Conservation (phyloP, 78 protist genomes). For the Dictyostelium purpureum region DNA sequence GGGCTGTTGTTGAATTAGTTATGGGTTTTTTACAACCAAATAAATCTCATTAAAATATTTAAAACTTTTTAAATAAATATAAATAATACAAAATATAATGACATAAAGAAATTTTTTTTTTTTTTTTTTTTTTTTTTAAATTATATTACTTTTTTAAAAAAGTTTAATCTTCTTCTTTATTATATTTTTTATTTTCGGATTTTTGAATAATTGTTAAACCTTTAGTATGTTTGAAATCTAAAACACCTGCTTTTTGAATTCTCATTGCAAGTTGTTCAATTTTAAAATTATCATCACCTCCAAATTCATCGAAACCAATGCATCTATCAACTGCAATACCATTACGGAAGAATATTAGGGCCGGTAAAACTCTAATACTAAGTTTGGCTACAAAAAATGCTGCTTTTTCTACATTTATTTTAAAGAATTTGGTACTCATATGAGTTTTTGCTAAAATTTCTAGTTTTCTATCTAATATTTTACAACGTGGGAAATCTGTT, state of each 20-base stretch:
- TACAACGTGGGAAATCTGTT: constrained; percentile 82
- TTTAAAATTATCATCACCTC: constrained; percentile 77
- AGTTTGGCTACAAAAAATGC: constrained; percentile 83
- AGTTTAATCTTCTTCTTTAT: constrained; percentile 4
- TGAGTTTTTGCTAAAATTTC: constrained; percentile 48
- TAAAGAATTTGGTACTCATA: constrained; percentile 55
- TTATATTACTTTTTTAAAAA: neutral
- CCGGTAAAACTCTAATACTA: constrained; percentile 79
- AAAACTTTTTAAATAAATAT: neutral
- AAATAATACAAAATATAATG: neutral
- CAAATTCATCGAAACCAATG: constrained; percentile 87
- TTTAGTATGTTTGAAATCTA: constrained; percentile 31
- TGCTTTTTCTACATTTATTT: constrained; percentile 80
- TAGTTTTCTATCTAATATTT: constrained; percentile 79
- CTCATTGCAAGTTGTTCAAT: constrained; percentile 63
- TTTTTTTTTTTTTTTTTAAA: neutral
- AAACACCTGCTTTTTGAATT: constrained; percentile 44
- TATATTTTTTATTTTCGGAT: neutral
- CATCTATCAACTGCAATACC: constrained; percentile 85
- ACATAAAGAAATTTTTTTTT: neutral
- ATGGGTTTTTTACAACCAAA: constrained; percentile 17
- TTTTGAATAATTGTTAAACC: constrained; percentile 30
- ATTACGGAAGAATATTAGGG: constrained; percentile 81
- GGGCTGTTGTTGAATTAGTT: constrained; percentile 73
- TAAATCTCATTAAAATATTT: neutral